Percentiles rank a stretch among this genome's conserved stretches.
Conservation (phyloP, 495 filamentous ascomycete genomes). For the Lasiosphaeria miniovina region DNA sequence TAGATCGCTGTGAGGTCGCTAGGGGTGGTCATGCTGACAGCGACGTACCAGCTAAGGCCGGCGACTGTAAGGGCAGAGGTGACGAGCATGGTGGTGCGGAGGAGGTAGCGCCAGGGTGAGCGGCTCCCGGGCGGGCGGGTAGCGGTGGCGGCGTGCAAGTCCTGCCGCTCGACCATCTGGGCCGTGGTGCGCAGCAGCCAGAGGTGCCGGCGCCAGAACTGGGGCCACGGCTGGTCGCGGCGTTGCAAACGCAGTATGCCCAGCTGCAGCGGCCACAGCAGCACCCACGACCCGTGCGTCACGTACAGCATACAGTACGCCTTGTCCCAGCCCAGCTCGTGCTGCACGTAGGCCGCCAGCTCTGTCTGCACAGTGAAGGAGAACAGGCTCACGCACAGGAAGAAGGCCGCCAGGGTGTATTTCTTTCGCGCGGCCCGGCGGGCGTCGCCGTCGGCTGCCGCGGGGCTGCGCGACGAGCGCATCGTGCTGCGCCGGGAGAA, state of each 20-base stretch:
- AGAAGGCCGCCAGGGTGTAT: conserved; percentile 81
- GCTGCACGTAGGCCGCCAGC: conserved; percentile 89
- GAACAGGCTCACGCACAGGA: conserved; percentile 73
- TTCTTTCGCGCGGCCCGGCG: conserved; percentile 62
- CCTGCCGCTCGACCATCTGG: conserved; percentile 76
- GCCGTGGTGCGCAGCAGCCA: conserved; percentile 72
- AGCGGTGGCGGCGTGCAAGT: conserved; percentile 52
- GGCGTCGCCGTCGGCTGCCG: conserved; percentile 49
- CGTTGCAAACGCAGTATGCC: conserved; percentile 72
- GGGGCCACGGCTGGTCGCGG: conserved; percentile 69
- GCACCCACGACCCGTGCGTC: conserved; percentile 87
- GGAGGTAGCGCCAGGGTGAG: conserved; percentile 61
- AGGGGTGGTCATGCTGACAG: conserved; percentile 87
- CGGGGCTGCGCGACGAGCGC: conserved; percentile 25
- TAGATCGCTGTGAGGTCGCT: conserved; percentile 96
- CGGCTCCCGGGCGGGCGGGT: conserved; percentile 2
- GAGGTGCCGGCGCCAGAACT: conserved; percentile 83
- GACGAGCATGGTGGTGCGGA: conserved; percentile 73
- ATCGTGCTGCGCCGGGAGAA: conserved; percentile 24
- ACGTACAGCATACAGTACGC: conserved; percentile 98
- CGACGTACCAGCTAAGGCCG: conserved; percentile 92
- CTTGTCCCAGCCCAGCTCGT: conserved; percentile 87
- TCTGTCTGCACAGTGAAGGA: conserved; percentile 89
- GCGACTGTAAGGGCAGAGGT: conserved; percentile 87
- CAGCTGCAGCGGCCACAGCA: conserved; percentile 85